Evolutionary conservation across 2,329 filamentous ascomycete species (phyloP), one percentile per base, ranked within the genome.

Genomic region (Colletotrichum siamense): DNA sequence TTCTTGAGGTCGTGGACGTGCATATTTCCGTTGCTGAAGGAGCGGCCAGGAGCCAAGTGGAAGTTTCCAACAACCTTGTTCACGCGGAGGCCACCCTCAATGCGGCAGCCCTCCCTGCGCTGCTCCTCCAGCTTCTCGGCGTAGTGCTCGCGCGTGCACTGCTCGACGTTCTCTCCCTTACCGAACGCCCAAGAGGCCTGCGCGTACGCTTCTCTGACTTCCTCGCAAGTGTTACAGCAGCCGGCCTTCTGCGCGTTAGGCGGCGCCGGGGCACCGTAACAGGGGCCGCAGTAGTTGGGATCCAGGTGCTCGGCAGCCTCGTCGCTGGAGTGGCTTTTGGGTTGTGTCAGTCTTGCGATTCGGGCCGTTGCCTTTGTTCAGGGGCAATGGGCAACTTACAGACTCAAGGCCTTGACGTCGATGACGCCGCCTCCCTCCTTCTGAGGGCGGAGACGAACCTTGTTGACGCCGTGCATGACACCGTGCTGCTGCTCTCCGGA

Each of bases 21-120:
- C 92, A 99, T 94, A 87, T 98, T 98, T 79, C 95, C 96, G 82
- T 95, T 98, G 85, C 94, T 98, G 91, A 99, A 99, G 84, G 94
- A 96, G 86, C 96, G 95, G 81, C 97, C 97, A 2, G 97, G 97
- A 1, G 98, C 97, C 81, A 99, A 94, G 86, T 99, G 97, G 91
- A 99, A 99, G 88, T 99, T 99, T 73, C 97, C 97, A 71, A 99
- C 91, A 30, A 99, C 97, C 88, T 99, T 99, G 90, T 99, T 99
- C 79, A 99, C 98, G 64, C 95, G 95, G 80, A 99, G 91, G 52
- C 92, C 92, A 76, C 97, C 97, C 85, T 98, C 96, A 79, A 99
- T 94, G 67, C 97, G 95, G 87, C 97, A 99, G 75, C 97, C 97
- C 87, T 99, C 98, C 68, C 93, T 91, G 73, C 96, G 92, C 87